Percentiles rank a stretch among this genome's conserved stretches.
These are phyloP conservation scores for Harrya chromipes DNA, from an alignment of 768 basidiomycete species.

Conservation along the genomic window DNA sequence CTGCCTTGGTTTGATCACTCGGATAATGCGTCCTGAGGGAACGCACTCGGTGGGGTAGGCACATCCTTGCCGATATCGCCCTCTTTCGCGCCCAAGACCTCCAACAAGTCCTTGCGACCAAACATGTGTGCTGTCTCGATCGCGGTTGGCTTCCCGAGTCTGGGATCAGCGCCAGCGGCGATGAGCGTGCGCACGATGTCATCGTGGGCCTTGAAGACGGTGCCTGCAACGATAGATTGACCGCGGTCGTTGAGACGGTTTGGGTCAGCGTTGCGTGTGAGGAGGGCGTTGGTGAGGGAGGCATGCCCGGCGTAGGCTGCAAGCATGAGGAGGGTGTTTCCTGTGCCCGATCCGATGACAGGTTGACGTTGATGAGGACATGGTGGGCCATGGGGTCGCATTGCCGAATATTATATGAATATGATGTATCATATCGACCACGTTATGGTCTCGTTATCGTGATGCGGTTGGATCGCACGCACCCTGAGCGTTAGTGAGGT, in stretches of 20 bases:
- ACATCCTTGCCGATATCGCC: constrained; percentile 42
- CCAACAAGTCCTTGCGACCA: constrained; percentile 51
- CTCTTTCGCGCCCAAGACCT: constrained; percentile 55
- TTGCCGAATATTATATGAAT: neutral
- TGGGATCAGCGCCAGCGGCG: constrained; percentile 55
- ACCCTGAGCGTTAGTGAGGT: constrained; percentile 75
- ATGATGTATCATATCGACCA: too few relatives aligned
- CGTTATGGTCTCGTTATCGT: neutral
- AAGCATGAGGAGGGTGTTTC: constrained; percentile 79
- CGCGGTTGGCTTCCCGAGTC: constrained; percentile 63
- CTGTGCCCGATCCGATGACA: constrained; percentile 29
- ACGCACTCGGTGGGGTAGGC: constrained; percentile 25
- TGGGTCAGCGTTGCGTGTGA: constrained; percentile 59
- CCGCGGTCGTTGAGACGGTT: constrained; percentile 68
- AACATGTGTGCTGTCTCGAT: constrained; percentile 72
- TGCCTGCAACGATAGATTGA: constrained; percentile 74
- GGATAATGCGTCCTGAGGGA: neutral
- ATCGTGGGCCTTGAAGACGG: constrained; percentile 70
- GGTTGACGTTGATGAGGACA: too few relatives aligned
- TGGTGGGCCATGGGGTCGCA: too few relatives aligned
- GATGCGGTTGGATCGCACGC: neutral
- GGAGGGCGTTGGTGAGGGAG: constrained; percentile 48
- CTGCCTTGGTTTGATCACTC: too few relatives aligned
- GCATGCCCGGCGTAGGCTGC: constrained; percentile 70
- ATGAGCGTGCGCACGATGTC: constrained; percentile 59